Evolutionary conservation across 169 alveolate species (phyloP).

Genomic region (Plasmodium cynomolgi): DNA sequence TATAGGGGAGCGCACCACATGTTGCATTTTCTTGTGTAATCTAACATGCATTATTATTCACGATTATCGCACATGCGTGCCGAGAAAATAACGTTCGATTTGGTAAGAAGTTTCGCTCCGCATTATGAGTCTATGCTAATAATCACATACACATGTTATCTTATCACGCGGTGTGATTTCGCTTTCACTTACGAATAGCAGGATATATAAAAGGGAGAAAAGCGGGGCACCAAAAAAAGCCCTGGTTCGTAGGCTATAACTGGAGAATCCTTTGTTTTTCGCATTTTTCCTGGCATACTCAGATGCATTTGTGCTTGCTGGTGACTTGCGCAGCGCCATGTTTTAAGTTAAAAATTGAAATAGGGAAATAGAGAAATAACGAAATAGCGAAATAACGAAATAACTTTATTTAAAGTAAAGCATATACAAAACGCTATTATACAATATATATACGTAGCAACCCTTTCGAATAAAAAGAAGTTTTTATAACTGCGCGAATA

Average conservation of each 20-base stretch:
- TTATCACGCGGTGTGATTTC: background rate
- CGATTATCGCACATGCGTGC: background rate
- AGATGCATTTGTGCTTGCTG: background rate
- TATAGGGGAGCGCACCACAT: background rate
- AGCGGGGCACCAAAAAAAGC: background rate
- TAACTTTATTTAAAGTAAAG: background rate
- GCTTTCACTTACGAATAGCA: background rate
- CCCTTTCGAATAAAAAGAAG: background rate
- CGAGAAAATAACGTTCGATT: background rate
- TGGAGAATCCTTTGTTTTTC: background rate
- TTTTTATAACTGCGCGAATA: background rate
- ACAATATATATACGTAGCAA: background rate
- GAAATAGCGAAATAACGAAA: background rate
- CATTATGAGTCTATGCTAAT: background rate
- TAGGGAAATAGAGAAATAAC: background rate
- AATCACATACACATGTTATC: background rate
- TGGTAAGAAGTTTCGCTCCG: background rate
- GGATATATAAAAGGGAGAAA: background rate
- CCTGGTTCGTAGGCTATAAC: background rate
- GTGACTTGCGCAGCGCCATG: background rate
- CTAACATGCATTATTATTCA: background rate
- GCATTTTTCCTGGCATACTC: background rate
- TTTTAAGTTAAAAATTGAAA: background rate
- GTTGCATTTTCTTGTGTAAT: background rate
- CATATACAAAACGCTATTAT: background rate